Percentiles rank a stretch among this genome's conserved stretches.
Conservation (phyloP, 2,329 filamentous ascomycete genomes). For the Pseudocercospora fijiensis region DNA sequence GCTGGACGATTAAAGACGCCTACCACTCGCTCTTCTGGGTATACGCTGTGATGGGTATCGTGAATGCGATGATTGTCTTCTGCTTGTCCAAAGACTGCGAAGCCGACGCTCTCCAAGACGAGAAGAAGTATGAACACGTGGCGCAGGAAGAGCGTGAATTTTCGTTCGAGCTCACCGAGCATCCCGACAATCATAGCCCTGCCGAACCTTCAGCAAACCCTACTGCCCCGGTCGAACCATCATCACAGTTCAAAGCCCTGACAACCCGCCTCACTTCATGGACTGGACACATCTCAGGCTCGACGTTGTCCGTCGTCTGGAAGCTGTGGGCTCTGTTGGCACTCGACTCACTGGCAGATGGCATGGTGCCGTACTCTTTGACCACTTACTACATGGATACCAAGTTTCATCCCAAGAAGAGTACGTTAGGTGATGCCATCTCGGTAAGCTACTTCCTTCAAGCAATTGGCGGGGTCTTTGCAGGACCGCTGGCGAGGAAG, state of each 20-base stretch:
- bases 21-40: constrained; percentile 61
- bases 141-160: constrained; percentile 32
- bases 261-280: constrained; percentile 24
- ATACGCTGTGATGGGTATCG: constrained; percentile 57
- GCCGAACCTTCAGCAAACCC: constrained; percentile 14
- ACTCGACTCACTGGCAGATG: constrained; percentile 65
- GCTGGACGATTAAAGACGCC: constrained; percentile 52
- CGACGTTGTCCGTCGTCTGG: constrained; percentile 56
- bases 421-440: constrained; percentile 56
- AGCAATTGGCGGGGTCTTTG: constrained; percentile 49
- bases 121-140: constrained; percentile 34
- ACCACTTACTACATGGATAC: constrained; percentile 58
- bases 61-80: constrained; percentile 51
- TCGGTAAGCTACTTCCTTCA: constrained; percentile 48
- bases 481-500: constrained; percentile 64
- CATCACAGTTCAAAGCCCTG: constrained; percentile 12
- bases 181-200: constrained; percentile 9
- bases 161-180: constrained; percentile 25
- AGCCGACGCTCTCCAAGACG: constrained; percentile 29
- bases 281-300: constrained; percentile 57
- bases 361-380: constrained; percentile 57
- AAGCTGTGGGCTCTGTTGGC: constrained; percentile 67
- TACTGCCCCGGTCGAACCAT: constrained; percentile 3
- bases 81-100: constrained; percentile 55
- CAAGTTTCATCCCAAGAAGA: constrained; percentile 56